These are phyloP conservation scores for Tolypocladium tundrense DNA, from an alignment of 2,329 filamentous ascomycete species.

Conservation along the genomic window DNA sequence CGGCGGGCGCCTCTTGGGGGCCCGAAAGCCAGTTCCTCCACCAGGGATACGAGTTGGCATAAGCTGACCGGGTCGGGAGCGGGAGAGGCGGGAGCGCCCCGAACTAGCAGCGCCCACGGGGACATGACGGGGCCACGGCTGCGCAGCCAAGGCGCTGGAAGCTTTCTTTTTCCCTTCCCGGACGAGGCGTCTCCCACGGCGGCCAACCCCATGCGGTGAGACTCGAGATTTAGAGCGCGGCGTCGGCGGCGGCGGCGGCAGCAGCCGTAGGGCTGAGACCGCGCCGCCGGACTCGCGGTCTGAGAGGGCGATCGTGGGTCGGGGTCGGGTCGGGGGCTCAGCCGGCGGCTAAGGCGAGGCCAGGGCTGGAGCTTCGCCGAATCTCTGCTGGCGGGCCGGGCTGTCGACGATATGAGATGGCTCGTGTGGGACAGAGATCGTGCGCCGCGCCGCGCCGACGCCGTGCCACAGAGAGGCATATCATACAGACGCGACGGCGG, in stretches of 20 bases:
- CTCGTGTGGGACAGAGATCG: constrained; percentile 4
- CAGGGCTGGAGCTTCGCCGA: not conserved
- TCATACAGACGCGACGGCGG: not conserved
- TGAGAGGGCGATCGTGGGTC: not conserved
- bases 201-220: not conserved
- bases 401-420: not conserved
- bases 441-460: not conserved
- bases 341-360: not conserved
- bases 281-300: not conserved
- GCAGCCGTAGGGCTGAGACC: constrained; percentile 3
- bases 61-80: not conserved
- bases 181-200: not conserved
- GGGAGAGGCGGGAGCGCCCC: not conserved
- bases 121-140: not conserved
- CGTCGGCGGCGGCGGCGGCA: not conserved
- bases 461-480: not conserved
- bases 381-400: not conserved
- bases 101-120: not conserved
- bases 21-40: not conserved
- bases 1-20: not conserved
- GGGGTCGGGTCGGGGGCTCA: not conserved
- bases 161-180: not conserved
- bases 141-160: not conserved
- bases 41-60: not conserved
- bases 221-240: not conserved